Conservation (phyloP, 1,284 basidiomycete genomes). For the Naganishia sp. region DNA sequence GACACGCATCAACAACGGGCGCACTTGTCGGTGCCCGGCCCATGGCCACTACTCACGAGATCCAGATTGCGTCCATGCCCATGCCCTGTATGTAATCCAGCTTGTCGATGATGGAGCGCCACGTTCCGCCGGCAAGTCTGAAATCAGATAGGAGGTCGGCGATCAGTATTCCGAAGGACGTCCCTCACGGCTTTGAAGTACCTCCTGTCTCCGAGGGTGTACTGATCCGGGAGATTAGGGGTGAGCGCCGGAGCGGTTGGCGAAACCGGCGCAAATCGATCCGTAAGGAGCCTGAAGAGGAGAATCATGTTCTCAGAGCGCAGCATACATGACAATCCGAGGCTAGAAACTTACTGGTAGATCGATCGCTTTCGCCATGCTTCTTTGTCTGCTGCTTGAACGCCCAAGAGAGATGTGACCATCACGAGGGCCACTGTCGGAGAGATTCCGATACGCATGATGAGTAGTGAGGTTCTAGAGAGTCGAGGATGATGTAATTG, state of each 20-base stretch:
- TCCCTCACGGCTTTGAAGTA: neutral
- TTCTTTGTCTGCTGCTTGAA: conserved; percentile 19
- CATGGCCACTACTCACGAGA: conserved; percentile 37
- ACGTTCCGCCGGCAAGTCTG: conserved; percentile 73
- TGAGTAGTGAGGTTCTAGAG: no score
- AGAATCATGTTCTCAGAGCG: neutral
- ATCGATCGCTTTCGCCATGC: conserved; percentile 15
- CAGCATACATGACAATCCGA: no score
- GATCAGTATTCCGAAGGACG: no score
- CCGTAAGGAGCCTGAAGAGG: conserved; percentile 64
- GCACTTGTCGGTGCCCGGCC: no score
- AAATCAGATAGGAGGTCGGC: no score
- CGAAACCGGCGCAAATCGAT: conserved; percentile 67
- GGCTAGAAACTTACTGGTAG: conserved; percentile 7
- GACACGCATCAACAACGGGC: neutral
- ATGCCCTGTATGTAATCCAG: conserved; percentile 75
- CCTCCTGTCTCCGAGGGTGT: conserved; percentile 54
- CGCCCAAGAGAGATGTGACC: no score
- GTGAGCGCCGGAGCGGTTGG: conserved; percentile 59
- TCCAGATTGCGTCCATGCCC: conserved; percentile 71
- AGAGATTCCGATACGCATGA: no score
- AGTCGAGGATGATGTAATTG: no score
- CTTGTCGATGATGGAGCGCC: conserved; percentile 70
- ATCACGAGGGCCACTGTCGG: no score
- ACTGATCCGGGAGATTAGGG: conserved; percentile 1